A percentile compares a stretch with the other conserved stretches of the same genome.
Evolutionary conservation across 768 basidiomycete species (phyloP).

Genomic region (Termitomyces sp.): DNA sequence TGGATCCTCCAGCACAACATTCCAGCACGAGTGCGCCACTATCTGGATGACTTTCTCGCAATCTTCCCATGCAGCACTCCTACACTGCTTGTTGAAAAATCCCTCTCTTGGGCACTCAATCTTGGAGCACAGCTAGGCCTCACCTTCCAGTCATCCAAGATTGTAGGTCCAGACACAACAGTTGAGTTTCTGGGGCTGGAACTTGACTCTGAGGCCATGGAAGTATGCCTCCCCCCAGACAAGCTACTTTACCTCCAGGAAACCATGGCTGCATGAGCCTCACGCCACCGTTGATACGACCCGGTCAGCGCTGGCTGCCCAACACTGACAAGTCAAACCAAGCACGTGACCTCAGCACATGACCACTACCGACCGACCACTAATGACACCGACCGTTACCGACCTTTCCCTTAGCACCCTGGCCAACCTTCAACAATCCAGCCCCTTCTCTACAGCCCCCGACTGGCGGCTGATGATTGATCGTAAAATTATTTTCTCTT

Average conservation of each 20-base stretch:
- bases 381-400: too few species aligned
- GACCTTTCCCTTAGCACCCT: too few species aligned
- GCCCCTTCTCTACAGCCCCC: too few species aligned
- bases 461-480: too few species aligned
- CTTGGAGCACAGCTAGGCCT: background rate
- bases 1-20: conserved; percentile 32
- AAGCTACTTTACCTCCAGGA: background rate
- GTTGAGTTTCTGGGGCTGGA: background rate
- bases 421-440: too few species aligned
- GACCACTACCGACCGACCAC: too few species aligned
- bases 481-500: too few species aligned
- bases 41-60: conserved; percentile 30
- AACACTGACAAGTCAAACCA: too few species aligned
- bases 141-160: background rate
- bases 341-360: too few species aligned
- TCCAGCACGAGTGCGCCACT: conserved; percentile 24
- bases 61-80: background rate
- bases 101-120: background rate
- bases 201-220: background rate
- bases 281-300: too few species aligned
- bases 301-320: too few species aligned
- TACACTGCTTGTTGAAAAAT: background rate
- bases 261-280: too few species aligned
- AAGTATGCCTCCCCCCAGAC: background rate
- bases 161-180: background rate